Conservation (phyloP, 306 rosid genomes). For the Glycine soja region DNA sequence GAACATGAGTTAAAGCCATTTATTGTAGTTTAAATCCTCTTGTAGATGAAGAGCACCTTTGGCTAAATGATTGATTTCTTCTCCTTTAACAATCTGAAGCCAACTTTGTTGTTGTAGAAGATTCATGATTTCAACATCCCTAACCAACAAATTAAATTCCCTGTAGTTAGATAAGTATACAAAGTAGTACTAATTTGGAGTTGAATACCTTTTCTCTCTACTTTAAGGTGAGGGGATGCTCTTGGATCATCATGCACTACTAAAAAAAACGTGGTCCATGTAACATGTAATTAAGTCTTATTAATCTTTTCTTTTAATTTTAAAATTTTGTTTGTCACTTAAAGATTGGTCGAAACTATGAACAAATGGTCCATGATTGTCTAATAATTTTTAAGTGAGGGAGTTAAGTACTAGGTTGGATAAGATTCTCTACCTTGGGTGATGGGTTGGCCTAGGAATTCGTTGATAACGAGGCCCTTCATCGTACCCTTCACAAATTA, state of each 20-base stretch:
- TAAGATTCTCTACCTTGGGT: conserved; percentile 53
- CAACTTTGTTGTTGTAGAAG: conserved; percentile 66
- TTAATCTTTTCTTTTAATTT: background rate
- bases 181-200: conserved; percentile 3
- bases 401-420: background rate
- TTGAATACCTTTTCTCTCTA: background rate
- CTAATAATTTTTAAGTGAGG: background rate
- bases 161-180: conserved; percentile 4
- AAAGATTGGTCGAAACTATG: no score
- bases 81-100: conserved; percentile 65
- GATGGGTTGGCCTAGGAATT: conserved; percentile 53
- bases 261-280: no score
- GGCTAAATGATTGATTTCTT: conserved; percentile 56
- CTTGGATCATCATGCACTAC: no score
- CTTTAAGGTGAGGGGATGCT: background rate
- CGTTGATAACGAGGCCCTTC: conserved; percentile 83
- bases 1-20: conserved; percentile 64
- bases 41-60: conserved; percentile 58
- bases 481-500: conserved; percentile 90
- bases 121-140: conserved; percentile 72
- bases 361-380: no score
- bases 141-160: conserved; percentile 42
- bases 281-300: background rate
- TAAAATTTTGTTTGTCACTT: background rate
- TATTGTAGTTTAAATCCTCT: conserved; percentile 69